Evolutionary conservation across 1,284 basidiomycete species (phyloP).

Genomic region (Moesziomyces antarcticus): DNA sequence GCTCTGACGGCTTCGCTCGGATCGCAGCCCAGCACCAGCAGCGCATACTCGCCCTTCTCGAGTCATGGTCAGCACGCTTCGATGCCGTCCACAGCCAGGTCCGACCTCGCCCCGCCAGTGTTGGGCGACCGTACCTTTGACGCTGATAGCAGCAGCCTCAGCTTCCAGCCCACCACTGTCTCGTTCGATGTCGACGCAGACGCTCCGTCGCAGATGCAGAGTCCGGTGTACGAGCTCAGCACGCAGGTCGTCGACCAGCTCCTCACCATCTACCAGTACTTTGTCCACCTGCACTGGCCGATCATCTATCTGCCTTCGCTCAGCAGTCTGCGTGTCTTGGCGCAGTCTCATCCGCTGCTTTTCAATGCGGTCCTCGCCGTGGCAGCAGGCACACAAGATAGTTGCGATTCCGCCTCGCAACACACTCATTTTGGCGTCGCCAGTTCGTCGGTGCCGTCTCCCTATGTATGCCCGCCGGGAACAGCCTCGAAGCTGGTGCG

Average conservation of each 20-base stretch:
- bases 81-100: neutral
- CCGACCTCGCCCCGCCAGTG: neutral
- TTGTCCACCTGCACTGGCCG: constrained; percentile 30
- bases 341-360: constrained; percentile 12
- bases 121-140: neutral
- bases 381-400: constrained; percentile 17
- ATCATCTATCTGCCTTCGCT: constrained; percentile 26
- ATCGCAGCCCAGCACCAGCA: neutral
- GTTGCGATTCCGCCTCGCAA: neutral
- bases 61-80: neutral
- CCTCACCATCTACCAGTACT: constrained; percentile 17
- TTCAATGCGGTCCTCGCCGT: constrained; percentile 17
- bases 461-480: constrained; percentile 5
- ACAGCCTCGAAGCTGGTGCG: constrained; percentile 9
- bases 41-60: neutral
- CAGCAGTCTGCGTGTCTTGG: constrained; percentile 7
- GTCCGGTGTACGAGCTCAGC: constrained; percentile 1
- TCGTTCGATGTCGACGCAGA: neutral
- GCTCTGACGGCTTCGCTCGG: neutral
- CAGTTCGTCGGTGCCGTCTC: neutral
- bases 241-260: constrained; percentile 7
- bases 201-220: neutral
- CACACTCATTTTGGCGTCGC: neutral
- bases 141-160: too few species aligned
- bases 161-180: too few species aligned